Evolutionary conservation across 352 stramenopile species (phyloP).

Genomic region (Plasmopara muralis): DNA sequence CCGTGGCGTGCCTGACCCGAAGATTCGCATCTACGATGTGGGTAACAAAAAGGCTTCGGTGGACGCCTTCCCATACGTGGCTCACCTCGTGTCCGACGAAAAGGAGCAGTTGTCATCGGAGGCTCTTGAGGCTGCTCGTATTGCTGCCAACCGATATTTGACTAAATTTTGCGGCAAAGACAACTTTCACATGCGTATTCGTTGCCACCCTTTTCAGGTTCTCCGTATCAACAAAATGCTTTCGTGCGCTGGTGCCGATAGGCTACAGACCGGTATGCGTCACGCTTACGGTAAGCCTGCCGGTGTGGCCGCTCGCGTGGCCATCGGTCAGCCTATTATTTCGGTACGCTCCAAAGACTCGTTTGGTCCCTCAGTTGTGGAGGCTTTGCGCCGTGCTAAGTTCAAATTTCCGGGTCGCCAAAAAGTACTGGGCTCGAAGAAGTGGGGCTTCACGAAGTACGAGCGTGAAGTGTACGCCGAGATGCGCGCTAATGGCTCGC

Average conservation of each 20-base stretch:
- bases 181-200: constrained; percentile 98
- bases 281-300: constrained; percentile 99
- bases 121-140: constrained; percentile 96
- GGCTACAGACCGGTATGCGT: constrained; percentile 97
- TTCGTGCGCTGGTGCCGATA: constrained; percentile 99
- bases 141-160: constrained; percentile 99
- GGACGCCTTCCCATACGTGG: constrained; percentile 98
- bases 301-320: constrained; percentile 95
- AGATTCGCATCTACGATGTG: constrained; percentile 99
- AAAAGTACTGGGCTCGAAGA: constrained; percentile 99
- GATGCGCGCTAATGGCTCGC: constrained; percentile 91
- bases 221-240: constrained; percentile 99
- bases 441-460: constrained; percentile 99
- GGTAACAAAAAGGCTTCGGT: constrained; percentile 98
- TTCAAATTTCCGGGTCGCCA: constrained; percentile 99
- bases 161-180: constrained; percentile 98
- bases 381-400: constrained; percentile 98
- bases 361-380: constrained; percentile 90
- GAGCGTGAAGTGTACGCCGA: constrained; percentile 95
- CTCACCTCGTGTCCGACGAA: constrained; percentile 94
- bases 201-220: constrained; percentile 99
- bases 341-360: constrained; percentile 96
- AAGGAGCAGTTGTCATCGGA: constrained; percentile 95
- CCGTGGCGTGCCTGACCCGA: constrained; percentile 95
- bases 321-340: constrained; percentile 98